Evolutionary conservation across 176 grass and related monocot genomes (phyloP), one percentile per base, ranked within the genome.

Genomic region (Themeda triandra): DNA sequence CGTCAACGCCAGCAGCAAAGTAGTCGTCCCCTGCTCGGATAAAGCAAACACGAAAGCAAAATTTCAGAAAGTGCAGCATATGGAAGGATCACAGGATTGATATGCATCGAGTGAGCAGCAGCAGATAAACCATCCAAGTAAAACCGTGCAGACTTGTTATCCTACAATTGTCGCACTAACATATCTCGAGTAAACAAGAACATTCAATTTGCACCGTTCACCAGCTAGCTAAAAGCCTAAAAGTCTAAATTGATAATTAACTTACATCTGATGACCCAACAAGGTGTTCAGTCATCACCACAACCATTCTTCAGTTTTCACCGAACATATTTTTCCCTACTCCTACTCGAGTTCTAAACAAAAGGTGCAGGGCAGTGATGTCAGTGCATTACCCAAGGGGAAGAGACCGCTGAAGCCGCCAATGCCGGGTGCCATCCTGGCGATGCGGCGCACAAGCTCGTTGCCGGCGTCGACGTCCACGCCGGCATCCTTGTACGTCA

Each of bases 391-490:
- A 98, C 96, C 96, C 25, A 48, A 90, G 11, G 91, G 83, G 82
- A 51, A 98, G 73, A 95, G 93, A 45, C 93, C 96, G 7, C 93
- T 89, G 41, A 98, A 98, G 45, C 92, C 92, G 37, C 95, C 92
- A 13, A 98, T 92, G n/a, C 82, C 85, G 3, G 95, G 95, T 10
- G 95, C 89, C 95, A 93, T 85, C 80, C 77, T 95, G 54, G 76
- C 80, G 80, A 98, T 98, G 66, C 95, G 88, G 6, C 91, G 82
- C 1, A 98, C 95, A 62, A 98, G 79, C 78, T 98, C 95, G 10
- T 92, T 71, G 1, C 92, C 92, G 12, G 91, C 92, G 29, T 98
- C 91, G 25, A 98, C 95, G 62, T 98, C 92, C 36, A 98, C 92
- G 3, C 92, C 92, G 36, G 91, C 92, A 48, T 60, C 91, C 87